Evolutionary conservation across 345 rosid genomes (phyloP), one percentile per base, ranked within the genome.

Genomic region (Aurinia saxatilis): DNA sequence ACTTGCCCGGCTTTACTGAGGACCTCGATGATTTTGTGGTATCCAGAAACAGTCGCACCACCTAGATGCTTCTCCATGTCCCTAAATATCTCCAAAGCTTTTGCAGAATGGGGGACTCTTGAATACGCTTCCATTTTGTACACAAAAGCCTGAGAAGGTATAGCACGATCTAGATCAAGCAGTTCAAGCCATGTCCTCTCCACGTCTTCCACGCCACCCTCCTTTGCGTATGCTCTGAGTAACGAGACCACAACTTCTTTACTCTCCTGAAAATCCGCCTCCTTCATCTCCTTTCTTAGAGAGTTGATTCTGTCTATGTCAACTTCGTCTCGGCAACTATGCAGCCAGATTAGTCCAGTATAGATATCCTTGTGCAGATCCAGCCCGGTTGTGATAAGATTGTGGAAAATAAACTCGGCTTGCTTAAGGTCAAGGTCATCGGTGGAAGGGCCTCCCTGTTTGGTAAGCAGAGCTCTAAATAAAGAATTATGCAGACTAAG

Each of bases 351-450:
- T 27, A 85, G 68, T 38, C 97, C 97, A 0, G 71, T 69, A 36
- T 78, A 89, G 1, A 92, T 76, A 80, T 87, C 85, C 50, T 77
- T 84, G 34, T 84, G 91, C 14, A 85, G 70, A 79, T 89, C 91
- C 40, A 89, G 80, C 48, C 87, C 80, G 2, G 70, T 74, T 8
- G 95, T 78, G 51, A 73, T 78, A 78, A 87, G 44, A 74, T 92
- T 87, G 68, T 85, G 91, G 69, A 77, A 89, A 73, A 89, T 78
- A 65, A 85, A 75, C 83, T 89, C 98, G 3, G 90, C 96, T 73
- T 87, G 97, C 67, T 87, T 82, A 27, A 92, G 81, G 59, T 81
- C 75, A 27, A 92, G 81, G 59, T 81, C 75, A 70, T 75, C 79
- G 57, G 76, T 82, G 2, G 85, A 75, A 29, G 44, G 60, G 10